These are phyloP conservation scores for Madurella mycetomatis DNA, from an alignment of 2,329 filamentous ascomycete genomes.

Conservation along the genomic window DNA sequence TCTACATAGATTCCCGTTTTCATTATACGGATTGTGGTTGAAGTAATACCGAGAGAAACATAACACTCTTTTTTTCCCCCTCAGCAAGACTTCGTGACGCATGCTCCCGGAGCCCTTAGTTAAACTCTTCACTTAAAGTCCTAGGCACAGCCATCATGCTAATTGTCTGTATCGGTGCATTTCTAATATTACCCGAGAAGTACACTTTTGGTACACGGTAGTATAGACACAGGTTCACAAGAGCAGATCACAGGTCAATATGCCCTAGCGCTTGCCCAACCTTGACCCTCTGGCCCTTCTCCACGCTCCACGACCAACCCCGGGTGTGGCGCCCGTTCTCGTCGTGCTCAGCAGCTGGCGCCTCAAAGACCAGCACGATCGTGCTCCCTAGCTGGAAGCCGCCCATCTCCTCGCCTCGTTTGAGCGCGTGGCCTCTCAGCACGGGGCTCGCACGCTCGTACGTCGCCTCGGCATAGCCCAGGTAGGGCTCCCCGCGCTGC, in stretches of 20 bases:
- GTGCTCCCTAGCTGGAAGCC: conserved; percentile 95
- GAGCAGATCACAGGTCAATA: conserved; percentile 44
- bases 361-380: conserved; percentile 94
- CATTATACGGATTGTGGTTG: too few relatives aligned
- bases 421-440: conserved; percentile 76
- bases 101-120: too few relatives aligned
- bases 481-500: conserved; percentile 71
- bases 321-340: conserved; percentile 51
- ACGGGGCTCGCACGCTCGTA: conserved; percentile 75
- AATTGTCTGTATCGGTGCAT: too few relatives aligned
- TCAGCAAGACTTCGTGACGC: too few relatives aligned
- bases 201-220: background rate
- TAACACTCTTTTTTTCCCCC: background rate
- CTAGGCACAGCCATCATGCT: too few relatives aligned
- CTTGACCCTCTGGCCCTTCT: conserved; percentile 82
- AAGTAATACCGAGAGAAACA: too few relatives aligned
- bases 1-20: background rate
- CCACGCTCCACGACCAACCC: conserved; percentile 81
- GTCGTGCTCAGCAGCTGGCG: conserved; percentile 63
- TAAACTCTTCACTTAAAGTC: too few relatives aligned
- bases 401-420: conserved; percentile 93
- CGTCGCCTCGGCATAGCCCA: conserved; percentile 88
- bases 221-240: background rate
- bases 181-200: too few relatives aligned
- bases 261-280: conserved; percentile 82